Evolutionary conservation across 768 basidiomycete genomes (phyloP).

Genomic region (Daedalea quercina): DNA sequence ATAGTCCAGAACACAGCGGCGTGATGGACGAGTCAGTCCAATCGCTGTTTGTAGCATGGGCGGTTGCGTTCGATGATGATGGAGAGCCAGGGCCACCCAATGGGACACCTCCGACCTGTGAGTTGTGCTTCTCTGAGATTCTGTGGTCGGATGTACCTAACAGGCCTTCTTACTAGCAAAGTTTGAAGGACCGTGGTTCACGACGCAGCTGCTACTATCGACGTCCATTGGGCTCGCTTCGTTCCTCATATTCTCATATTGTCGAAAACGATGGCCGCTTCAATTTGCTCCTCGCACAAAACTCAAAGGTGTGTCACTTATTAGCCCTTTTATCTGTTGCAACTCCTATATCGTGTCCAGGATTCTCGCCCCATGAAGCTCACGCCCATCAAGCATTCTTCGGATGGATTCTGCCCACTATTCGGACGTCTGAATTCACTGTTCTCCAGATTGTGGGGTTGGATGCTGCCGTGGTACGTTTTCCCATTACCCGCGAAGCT

Average conservation of each 20-base stretch:
- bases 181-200: constrained; percentile 94
- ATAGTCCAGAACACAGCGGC: too few species aligned
- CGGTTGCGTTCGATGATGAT: neutral
- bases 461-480: constrained; percentile 89
- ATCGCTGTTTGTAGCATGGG: neutral
- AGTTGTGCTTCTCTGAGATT: too few species aligned
- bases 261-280: constrained; percentile 81
- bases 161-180: constrained; percentile 38
- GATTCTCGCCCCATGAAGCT: constrained; percentile 90
- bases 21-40: neutral
- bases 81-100: neutral
- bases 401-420: constrained; percentile 94
- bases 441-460: constrained; percentile 94
- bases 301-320: constrained; percentile 66
- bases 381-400: constrained; percentile 85
- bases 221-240: constrained; percentile 68
- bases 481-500: too few species aligned
- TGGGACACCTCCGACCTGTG: neutral
- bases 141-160: neutral
- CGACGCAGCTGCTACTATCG: constrained; percentile 81
- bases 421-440: constrained; percentile 85
- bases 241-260: constrained; percentile 86
- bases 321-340: too few species aligned
- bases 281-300: constrained; percentile 92
- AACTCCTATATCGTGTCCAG: too few species aligned